Conservation (phyloP, 2,329 filamentous ascomycete species). For the Hysterium pulicare region DNA sequence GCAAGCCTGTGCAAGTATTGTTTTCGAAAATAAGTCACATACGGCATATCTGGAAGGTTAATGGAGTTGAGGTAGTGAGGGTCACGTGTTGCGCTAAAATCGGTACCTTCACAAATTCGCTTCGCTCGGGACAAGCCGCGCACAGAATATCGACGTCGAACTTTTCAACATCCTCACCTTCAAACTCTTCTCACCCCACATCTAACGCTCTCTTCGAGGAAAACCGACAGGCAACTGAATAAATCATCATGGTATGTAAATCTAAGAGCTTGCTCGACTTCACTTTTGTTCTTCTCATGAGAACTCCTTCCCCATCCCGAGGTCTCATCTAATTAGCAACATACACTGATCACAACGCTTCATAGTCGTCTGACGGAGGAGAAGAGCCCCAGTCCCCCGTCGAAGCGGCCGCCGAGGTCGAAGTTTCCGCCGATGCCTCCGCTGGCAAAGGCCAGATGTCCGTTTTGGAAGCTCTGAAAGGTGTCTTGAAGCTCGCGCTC, state of each 20-base stretch:
- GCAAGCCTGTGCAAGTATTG: no score
- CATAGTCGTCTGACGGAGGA: slow-evolving; percentile 99
- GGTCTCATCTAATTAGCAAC: no score
- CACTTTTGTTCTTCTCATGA: no score
- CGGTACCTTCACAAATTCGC: slow-evolving; percentile 4
- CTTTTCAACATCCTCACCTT: slow-evolving; percentile 9
- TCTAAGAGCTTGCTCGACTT: no score
- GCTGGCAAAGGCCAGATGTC: slow-evolving; percentile 86
- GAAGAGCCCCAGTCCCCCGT: slow-evolving; percentile 78
- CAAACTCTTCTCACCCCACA: slow-evolving; percentile 4
- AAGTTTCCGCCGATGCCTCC: slow-evolving; percentile 86
- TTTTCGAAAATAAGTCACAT: no score
- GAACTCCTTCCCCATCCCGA: slow-evolving; percentile 4
- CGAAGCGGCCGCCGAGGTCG: slow-evolving; percentile 83
- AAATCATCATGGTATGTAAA: slow-evolving; percentile 42
- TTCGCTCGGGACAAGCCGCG: slow-evolving; percentile 12
- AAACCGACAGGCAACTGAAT: slow-evolving; percentile 33
- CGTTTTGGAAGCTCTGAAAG: slow-evolving; percentile 97
- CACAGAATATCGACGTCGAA: slow-evolving; percentile 15
- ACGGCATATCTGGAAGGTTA: no score
- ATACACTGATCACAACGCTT: slow-evolving; percentile 11
- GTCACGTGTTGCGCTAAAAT: slow-evolving; percentile 4
- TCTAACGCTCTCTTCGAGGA: slow-evolving; percentile 41
- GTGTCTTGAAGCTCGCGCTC: slow-evolving; percentile 95
- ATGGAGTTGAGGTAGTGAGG: background rate